A percentile compares a stretch with the other conserved stretches of the same genome.
These are phyloP conservation scores for Polysphondylium violaceum DNA, from an alignment of 78 protist species.

Conservation along the genomic window DNA sequence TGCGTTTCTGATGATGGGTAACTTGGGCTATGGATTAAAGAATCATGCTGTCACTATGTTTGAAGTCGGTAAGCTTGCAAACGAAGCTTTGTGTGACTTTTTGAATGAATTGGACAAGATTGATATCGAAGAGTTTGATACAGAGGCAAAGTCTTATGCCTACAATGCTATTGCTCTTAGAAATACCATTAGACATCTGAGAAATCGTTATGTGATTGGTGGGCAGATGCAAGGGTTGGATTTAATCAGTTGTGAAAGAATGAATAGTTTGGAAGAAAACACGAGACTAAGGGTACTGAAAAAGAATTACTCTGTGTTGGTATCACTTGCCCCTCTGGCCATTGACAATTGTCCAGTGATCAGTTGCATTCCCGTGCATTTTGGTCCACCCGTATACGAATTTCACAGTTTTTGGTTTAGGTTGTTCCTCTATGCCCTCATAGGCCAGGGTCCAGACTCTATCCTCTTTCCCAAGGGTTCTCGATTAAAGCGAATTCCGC, in stretches of 20 bases:
- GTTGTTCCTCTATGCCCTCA: slow-evolving; percentile 73
- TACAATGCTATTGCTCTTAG: slow-evolving; percentile 90
- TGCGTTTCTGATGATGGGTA: slow-evolving; percentile 97
- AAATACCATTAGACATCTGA: slow-evolving; percentile 84
- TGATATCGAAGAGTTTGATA: slow-evolving; percentile 77
- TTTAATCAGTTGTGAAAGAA: slow-evolving; percentile 78
- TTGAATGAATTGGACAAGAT: slow-evolving; percentile 85
- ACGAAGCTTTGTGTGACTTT: slow-evolving; percentile 89
- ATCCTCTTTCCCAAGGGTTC: slow-evolving; percentile 81
- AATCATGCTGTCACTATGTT: slow-evolving; percentile 97
- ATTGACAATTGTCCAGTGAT: slow-evolving; percentile 49
- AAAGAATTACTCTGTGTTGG: slow-evolving; percentile 84
- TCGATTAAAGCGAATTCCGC: slow-evolving; percentile 80
- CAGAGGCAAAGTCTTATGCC: slow-evolving; percentile 88
- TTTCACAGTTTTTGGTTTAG: slow-evolving; percentile 84
- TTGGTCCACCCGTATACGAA: slow-evolving; percentile 89
- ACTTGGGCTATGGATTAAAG: slow-evolving; percentile 91
- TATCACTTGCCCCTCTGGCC: slow-evolving; percentile 93
- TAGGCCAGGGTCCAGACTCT: slow-evolving; percentile 88
- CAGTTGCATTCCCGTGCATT: slow-evolving; percentile 41
- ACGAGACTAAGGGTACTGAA: slow-evolving; percentile 76
- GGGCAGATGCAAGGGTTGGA: slow-evolving; percentile 45
- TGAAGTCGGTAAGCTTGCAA: slow-evolving; percentile 95
- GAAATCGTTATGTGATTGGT: slow-evolving; percentile 6
- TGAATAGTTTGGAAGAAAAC: slow-evolving; percentile 68